Percentiles rank a stretch among this genome's conserved stretches.
phyloP scores from a whole-genome alignment of 345 rosid species.

The Dimocarpus longan region DNA sequence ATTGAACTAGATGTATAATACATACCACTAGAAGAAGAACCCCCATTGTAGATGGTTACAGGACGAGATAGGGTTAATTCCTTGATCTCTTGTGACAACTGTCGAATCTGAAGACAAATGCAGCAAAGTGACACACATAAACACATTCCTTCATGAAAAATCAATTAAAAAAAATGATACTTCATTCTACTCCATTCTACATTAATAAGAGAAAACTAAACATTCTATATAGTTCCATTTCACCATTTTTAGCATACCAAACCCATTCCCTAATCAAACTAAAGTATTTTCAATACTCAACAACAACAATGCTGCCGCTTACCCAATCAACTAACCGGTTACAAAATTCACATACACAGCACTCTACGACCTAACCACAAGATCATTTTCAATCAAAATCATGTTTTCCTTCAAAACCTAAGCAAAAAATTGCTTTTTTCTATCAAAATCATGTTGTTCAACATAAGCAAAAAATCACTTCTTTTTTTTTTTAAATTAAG shows the following conservation, averaged over 20 bases:
- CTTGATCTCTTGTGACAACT: slow-evolving; percentile 89
- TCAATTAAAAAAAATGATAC: neutral
- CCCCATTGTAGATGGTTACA: slow-evolving; percentile 73
- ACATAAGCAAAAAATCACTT: neutral
- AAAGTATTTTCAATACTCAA: neutral
- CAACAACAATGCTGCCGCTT: neutral
- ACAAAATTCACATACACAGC: neutral
- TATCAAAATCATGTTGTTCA: neutral
- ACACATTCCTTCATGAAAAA: slow-evolving; percentile 2
- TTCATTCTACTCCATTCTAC: neutral
- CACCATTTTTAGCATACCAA: neutral
- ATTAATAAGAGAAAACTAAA: neutral
- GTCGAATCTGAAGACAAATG: slow-evolving; percentile 54
- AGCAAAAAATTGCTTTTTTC: neutral
- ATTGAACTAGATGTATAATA: neutral
- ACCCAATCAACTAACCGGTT: neutral
- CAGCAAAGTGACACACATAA: slow-evolving; percentile 13
- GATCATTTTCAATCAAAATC: neutral
- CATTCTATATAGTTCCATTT: neutral
- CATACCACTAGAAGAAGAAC: slow-evolving; percentile 56
- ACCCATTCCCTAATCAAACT: neutral
- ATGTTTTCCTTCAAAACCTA: neutral
- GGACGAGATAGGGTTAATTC: slow-evolving; percentile 67
- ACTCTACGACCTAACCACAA: neutral
- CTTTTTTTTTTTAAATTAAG: too few species aligned